Base-by-base conservation (phyloP, 257 asterid genomes). In the Ilex aquifolium region DNA sequence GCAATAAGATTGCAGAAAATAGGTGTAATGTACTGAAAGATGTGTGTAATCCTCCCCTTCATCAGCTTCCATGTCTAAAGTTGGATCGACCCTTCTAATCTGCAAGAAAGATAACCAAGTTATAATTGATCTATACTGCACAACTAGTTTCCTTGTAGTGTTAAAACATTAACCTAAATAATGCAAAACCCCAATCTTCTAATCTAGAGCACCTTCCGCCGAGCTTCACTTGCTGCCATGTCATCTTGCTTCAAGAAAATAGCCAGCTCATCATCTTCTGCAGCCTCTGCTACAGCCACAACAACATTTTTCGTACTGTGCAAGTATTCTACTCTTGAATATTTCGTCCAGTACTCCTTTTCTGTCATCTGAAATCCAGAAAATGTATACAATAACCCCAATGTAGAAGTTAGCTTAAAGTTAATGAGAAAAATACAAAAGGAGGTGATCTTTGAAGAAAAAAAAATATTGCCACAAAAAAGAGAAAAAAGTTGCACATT, bases 231-330 rank as follows among this genome's bases (percentile, higher is more conserved):
- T 11, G 82, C 95, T 70, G 87, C 72, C 85, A 85, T 83, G 59
- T 80, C 91, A 74, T 92, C 98, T 80, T 86, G 88, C 78, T 88
- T 92, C 85, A 92, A 74, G 72, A 92, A 92, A 66, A 88, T 93
- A 65, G 97, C 95, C 66, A 92, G 98, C 74, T 92, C 98, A 82
- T 91, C 98, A 73, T 91, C 98, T 77, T 83, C 92, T 75, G 98
- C 95, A 75, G 96, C 98, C 87, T 88, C 97, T 21, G 98, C 98
- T 69, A 95, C 97, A 52, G 98, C 97, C 51, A 95, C 95, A 61
- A 82, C 85, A 66, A 85, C 88, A 72, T 92, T 92, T 79, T 74
- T 89, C 62, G 95, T 88, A 69, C 98, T 85, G 73, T 92, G 96
- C 59, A 92, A 95, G 67, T 86, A 92, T 66, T 92, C 93, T 32